Evolutionary conservation across 78 protist species (phyloP), one percentile per base, ranked within the genome.

Genomic region (Diacronema lutheri): DNA sequence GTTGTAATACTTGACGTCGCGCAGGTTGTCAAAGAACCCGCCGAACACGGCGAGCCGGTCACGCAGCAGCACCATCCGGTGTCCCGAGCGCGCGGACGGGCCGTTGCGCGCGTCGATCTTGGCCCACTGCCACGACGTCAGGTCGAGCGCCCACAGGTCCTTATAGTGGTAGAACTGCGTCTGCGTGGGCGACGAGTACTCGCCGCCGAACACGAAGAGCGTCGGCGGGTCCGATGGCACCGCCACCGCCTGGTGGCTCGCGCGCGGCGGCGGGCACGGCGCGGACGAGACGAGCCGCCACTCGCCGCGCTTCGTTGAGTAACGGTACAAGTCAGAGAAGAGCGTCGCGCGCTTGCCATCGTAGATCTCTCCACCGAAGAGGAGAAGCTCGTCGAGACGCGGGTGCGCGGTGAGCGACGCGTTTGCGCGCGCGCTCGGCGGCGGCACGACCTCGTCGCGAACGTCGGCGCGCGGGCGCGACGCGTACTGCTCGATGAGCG

Each of bases 31-130:
- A 46, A 66, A 66, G 25, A 66, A 66, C 6, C 73, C 73, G 44
- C 73, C 73, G 73, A 66, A 66, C 16, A 66, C 46, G 29, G 29
- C 44, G 26, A 66, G 73, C 46, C 13, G 0, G 73, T 66, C 73
- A 46, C 73, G 73, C 29, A n/a, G 16, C 31, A 23, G 73, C 25
- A 35, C 73, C 73, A 66, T 66, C 26, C 73, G 73, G 73, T 66
- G 73, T 12, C 73, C 73, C 44, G 73, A 66, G n/a, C 73, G 73
- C 73, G 73, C 44, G n/a, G 73, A 66, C 29, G 73, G 73, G 44
- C 73, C 73, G 73, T 35, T 35, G 44, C 35, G 31, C 3, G 73
- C 73, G 38, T 64, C 50, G 16, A 44, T 13, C 33, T 61, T 11
- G 26, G 11, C 66, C 66, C 66, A 61, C 66, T 61, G 21, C 66